A percentile compares a stretch with the other conserved stretches of the same genome.
Evolutionary conservation across 1,139 yeast genomes (phyloP).

Genomic region (Diutina sp.): DNA sequence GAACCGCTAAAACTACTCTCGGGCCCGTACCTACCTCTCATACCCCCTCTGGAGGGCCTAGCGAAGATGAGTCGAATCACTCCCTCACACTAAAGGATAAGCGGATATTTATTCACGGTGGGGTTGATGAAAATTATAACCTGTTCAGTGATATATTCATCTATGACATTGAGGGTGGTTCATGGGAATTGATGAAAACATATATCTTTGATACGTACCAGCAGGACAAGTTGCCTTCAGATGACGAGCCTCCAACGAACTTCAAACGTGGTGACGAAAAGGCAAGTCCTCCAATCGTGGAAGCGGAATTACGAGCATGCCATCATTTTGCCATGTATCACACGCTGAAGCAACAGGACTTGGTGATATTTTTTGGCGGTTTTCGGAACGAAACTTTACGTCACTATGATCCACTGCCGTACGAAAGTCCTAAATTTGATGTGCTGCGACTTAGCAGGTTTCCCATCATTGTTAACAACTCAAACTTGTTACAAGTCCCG

Average conservation of each 20-base stretch:
- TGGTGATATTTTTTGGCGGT: slow-evolving; percentile 31
- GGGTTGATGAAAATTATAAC: slow-evolving; percentile 19
- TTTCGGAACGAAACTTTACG: slow-evolving; percentile 24
- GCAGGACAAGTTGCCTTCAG: slow-evolving; percentile 13
- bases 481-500: slow-evolving; percentile 21
- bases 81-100: slow-evolving; percentile 13
- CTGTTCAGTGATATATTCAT: slow-evolving; percentile 22
- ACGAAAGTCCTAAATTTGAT: slow-evolving; percentile 22
- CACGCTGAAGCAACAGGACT: slow-evolving; percentile 22
- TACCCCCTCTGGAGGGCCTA: slow-evolving; percentile 8
- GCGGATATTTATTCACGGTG: slow-evolving; percentile 29
- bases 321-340: slow-evolving; percentile 29
- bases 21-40: neutral
- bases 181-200: slow-evolving; percentile 22
- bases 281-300: slow-evolving; percentile 17
- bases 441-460: slow-evolving; percentile 21
- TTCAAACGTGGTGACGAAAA: slow-evolving; percentile 15
- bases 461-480: slow-evolving; percentile 13
- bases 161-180: slow-evolving; percentile 20
- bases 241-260: slow-evolving; percentile 16
- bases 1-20: neutral
- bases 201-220: slow-evolving; percentile 26
- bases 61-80: neutral
- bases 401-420: slow-evolving; percentile 18
- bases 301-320: slow-evolving; percentile 31